Conservation (phyloP, 805 yeast species). For the Yamadazyma paraphyllophila region DNA sequence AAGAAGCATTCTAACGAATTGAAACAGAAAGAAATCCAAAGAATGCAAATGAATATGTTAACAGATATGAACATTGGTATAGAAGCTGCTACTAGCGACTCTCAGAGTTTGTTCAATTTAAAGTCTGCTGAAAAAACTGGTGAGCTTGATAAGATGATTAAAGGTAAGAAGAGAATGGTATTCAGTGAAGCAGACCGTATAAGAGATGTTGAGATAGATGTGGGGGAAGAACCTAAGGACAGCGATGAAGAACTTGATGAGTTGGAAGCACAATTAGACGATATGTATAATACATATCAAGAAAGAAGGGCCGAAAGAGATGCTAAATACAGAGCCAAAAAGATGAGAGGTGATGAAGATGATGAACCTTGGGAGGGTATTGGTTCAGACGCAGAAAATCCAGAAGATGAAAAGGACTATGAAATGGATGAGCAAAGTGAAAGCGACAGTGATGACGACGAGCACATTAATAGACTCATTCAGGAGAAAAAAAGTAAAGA, state of each 20-base stretch:
- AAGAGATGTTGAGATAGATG: constrained; percentile 55
- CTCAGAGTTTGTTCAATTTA: constrained; percentile 77
- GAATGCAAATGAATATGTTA: constrained; percentile 96
- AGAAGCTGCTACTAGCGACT: constrained; percentile 81
- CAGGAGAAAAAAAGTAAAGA: constrained; percentile 43
- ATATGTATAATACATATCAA: constrained; percentile 74
- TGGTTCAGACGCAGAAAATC: constrained; percentile 44
- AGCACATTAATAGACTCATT: constrained; percentile 56
- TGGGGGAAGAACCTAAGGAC: constrained; percentile 30
- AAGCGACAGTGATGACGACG: constrained; percentile 66
- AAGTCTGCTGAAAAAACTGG: constrained; percentile 89
- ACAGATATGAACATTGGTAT: constrained; percentile 91
- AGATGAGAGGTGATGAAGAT: constrained; percentile 70
- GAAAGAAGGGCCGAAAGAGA: constrained; percentile 64
- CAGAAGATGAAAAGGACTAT: constrained; percentile 36
- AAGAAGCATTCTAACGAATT: constrained; percentile 77
- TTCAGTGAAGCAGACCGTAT: constrained; percentile 55
- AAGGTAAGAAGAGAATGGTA: constrained; percentile 70
- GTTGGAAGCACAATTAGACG: constrained; percentile 78
- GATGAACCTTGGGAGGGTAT: constrained; percentile 83
- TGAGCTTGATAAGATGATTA: constrained; percentile 64
- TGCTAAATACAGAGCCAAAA: constrained; percentile 66
- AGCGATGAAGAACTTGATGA: constrained; percentile 49
- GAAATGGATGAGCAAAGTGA: constrained; percentile 38
- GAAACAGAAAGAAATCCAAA: constrained; percentile 80